Base-by-base conservation (phyloP, 2,329 filamentous ascomycete species). In the Exophiala alcalophila region DNA sequence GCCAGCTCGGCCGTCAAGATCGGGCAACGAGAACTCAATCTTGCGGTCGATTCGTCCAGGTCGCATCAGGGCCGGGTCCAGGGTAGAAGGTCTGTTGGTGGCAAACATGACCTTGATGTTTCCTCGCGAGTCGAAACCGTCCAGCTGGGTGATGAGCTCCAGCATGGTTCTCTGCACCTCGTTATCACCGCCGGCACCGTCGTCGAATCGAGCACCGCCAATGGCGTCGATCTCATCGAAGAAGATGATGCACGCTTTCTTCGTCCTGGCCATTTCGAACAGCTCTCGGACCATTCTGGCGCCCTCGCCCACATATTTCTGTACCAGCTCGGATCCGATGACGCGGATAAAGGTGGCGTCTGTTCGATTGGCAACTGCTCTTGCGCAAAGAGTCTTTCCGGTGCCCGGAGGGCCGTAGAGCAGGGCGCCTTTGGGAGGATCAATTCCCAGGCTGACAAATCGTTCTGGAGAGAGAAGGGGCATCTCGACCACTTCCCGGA, bases 41-140 rank as follows among this genome's bases (percentile, higher is more conserved):
- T 98, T 98, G 61, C 92, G 81, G 67, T 97, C 91, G 61, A 97
- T 97, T 77, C 91, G 90, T 21, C 91, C 91, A 8, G 91, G 91
- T 71, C 91, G 80, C 89, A 97, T 96, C 53, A 97, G 77, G 2
- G 91, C 91, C n/a, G 91, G 91, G 63, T 97, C 91, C 41, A 97
- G 77, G 3, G 91, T 97, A 3, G 89, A 95, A 3, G 91, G 91
- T 65, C 91, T 78, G 77, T 97, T 97, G 64, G 91, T 97, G 45
- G 91, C 91, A 62, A 97, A 97, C 91, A 97, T 97, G 68, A 97
- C 91, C 71, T 97, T 97, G 77, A 97, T 97, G 69, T 97, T 97
- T 65, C 91, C 91, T 66, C 91, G 79, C 34, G 89, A 86, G 62
- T 97, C 91, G 72, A 97, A 97, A 52, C 91, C 91, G 61, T 97